Evolutionary conservation across 1,284 basidiomycete genomes (phyloP).

Genomic region (Inonotus obliquus): DNA sequence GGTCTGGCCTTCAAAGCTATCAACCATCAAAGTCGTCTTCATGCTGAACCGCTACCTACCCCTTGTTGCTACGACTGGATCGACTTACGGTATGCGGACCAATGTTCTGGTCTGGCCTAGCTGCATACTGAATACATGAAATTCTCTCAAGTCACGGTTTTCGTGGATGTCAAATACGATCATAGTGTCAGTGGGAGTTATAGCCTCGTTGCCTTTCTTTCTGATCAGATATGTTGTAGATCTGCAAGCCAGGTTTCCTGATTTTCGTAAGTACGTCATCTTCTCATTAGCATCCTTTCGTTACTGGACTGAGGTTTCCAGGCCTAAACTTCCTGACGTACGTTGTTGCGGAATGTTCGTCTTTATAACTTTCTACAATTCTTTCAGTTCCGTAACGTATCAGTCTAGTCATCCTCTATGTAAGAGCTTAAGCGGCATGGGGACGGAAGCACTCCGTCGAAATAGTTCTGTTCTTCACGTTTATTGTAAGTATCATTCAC

Average conservation of each 20-base stretch:
- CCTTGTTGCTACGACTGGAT: neutral
- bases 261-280: neutral
- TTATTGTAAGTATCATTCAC: neutral
- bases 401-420: neutral
- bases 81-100: neutral
- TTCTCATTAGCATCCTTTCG: too few relatives aligned
- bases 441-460: neutral
- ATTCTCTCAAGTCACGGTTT: neutral
- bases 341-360: neutral
- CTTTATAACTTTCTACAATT: neutral
- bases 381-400: neutral
- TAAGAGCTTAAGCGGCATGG: conserved; percentile 8
- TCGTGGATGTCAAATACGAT: neutral
- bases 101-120: neutral
- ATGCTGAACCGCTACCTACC: conserved; percentile 9
- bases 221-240: too few relatives aligned
- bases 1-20: conserved; percentile 3
- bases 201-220: too few relatives aligned
- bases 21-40: conserved; percentile 3
- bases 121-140: neutral
- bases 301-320: neutral
- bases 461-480: neutral
- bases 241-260: too few relatives aligned
- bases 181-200: neutral
- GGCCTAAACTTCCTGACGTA: neutral